These are phyloP conservation scores for Salinomyces thailandicus DNA, from an alignment of 2,329 filamentous ascomycete genomes.

Conservation along the genomic window DNA sequence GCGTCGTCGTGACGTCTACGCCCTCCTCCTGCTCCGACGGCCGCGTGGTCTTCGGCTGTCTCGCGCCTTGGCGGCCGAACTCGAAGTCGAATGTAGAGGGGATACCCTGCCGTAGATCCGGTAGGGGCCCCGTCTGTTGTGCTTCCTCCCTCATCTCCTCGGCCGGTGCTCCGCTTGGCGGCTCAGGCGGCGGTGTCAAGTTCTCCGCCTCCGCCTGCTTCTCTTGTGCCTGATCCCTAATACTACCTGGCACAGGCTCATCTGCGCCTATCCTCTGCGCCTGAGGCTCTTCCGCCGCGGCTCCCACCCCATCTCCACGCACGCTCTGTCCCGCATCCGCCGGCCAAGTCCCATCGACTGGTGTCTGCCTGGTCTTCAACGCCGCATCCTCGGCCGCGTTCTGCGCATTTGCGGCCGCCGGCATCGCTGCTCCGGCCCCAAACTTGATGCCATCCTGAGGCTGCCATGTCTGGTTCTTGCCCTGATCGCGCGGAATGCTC, in stretches of 20 bases:
- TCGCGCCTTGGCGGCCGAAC: conserved; percentile 35
- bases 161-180: conserved; percentile 6
- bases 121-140: conserved; percentile 49
- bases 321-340: conserved; percentile 25
- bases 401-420: conserved; percentile 4
- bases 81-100: conserved; percentile 82
- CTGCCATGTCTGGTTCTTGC: conserved; percentile 27
- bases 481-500: conserved; percentile 24
- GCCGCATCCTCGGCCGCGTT: conserved; percentile 6
- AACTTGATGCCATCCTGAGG: conserved; percentile 31
- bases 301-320: conserved; percentile 11
- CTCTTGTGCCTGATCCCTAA: conserved; percentile 18
- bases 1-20: conserved; percentile 22
- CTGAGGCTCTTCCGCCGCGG: conserved; percentile 17
- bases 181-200: conserved; percentile 11
- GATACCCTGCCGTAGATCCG: conserved; percentile 88
- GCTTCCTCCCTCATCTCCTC: conserved; percentile 8
- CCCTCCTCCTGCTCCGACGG: conserved; percentile 23
- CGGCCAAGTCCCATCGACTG: conserved; percentile 25
- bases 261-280: conserved; percentile 22
- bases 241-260: conserved; percentile 17
- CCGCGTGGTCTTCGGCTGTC: conserved; percentile 10
- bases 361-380: conserved; percentile 12
- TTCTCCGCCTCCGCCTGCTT: conserved; percentile 22
- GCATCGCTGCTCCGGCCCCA: conserved; percentile 12